Conservation (phyloP, 2,329 filamentous ascomycete species). For the Lachnellula cervina region DNA sequence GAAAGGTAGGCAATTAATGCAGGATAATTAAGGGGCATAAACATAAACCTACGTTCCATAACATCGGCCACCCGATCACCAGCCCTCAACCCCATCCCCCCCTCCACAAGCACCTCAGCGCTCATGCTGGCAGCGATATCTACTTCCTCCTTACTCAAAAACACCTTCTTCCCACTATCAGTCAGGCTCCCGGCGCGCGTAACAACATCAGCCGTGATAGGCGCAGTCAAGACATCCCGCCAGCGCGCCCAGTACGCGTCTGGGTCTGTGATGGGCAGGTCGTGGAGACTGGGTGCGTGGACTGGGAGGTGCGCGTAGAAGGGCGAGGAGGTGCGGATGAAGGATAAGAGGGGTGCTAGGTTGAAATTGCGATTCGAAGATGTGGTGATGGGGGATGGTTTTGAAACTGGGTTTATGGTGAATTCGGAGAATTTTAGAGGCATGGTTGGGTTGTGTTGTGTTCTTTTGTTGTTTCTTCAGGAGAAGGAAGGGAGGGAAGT, state of each 20-base stretch:
- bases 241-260: background rate
- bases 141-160: background rate
- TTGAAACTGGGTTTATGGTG: background rate
- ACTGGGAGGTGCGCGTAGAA: background rate
- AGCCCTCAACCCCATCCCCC: background rate
- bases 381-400: background rate
- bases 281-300: background rate
- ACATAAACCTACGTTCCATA: background rate
- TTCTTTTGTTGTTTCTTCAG: too few species aligned
- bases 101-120: background rate
- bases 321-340: background rate
- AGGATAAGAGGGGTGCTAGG: background rate
- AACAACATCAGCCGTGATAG: background rate
- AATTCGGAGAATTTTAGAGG: background rate
- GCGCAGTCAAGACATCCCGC: background rate
- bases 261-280: background rate
- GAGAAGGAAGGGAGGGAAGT: too few species aligned
- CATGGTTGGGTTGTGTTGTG: too few species aligned
- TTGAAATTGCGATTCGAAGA: background rate
- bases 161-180: background rate
- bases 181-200: background rate
- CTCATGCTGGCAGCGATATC: background rate
- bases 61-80: background rate
- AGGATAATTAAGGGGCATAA: background rate
- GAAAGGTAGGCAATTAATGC: background rate